Base-by-base conservation (phyloP, 352 stramenopile species). In the Globisporangium radiosum region DNA sequence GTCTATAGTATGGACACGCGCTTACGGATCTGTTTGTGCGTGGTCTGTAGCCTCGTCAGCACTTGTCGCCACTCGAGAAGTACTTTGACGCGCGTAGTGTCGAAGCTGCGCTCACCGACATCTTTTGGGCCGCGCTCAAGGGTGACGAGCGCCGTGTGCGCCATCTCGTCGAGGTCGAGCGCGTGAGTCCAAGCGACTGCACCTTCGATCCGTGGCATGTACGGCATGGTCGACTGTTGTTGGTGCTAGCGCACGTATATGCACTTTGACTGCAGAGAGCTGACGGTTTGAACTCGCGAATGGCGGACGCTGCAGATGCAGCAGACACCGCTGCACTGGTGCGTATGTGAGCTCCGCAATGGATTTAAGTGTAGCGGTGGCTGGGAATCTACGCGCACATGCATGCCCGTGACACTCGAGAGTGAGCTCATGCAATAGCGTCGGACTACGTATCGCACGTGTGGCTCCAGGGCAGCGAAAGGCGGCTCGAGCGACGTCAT, bases 251-350 rank as follows among this genome's bases (percentile, higher is more conserved):
- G 25, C 25, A 3, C 25, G 25, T 33, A 33, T 33, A 3, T 3
- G 25, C 25, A 3, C 25, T 33, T 33, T 33, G 25, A 33, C 25
- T 33, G 25, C 25, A 33, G 25, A 33, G 25, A 33, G 25, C 25
- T 33, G 25, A 33, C 25, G 25, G 25, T 33, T 33, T 33, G 25
- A 3, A 33, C 25, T 33, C 25, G 25, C 2, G 25, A 33, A 33
- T 33, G 25, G 25, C 25, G 25, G 25, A 33, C 25, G 2, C 25
- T 33, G 2, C 25, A 33, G 65, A 77, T 92, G 38, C 74, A 87
- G 44, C 82, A 90, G 57, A 85, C 78, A 0, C 82, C 79, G 43
- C 57, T 92, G 17, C 81, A 90, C 49, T 92, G 81, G 78, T 89
- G 60, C 33, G 43, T 11, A 8, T 15, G 56, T 42, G 8, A 11